Percentiles rank a stretch among this genome's conserved stretches.
Evolutionary conservation across 169 alveolate genomes (phyloP).

Genomic region (Amoebophrya sp.): DNA sequence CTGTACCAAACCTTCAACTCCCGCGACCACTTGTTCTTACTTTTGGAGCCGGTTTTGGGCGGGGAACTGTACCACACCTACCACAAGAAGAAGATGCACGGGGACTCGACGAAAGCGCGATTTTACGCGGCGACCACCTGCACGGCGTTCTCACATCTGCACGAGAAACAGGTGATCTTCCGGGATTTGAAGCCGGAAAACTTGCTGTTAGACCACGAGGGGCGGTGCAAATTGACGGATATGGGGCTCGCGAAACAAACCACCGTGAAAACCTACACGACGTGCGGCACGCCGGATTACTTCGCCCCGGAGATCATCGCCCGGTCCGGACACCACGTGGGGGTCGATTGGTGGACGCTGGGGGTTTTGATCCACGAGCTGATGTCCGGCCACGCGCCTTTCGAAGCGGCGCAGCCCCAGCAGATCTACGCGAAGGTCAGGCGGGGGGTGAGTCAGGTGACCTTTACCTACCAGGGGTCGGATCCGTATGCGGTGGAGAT

Average conservation of each 20-base stretch:
- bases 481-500: neutral
- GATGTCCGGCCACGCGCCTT: conserved; percentile 2
- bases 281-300: conserved; percentile 90
- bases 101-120: conserved; percentile 61
- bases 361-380: conserved; percentile 3
- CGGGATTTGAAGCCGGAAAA: conserved; percentile 95
- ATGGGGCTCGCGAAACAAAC: conserved; percentile 89
- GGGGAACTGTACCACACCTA: conserved; percentile 11
- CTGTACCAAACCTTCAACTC: neutral
- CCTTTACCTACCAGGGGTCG: neutral
- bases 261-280: conserved; percentile 79
- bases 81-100: conserved; percentile 13
- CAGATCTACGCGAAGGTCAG: conserved; percentile 6
- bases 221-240: conserved; percentile 90
- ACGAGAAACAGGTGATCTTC: conserved; percentile 75
- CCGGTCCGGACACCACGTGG: neutral
- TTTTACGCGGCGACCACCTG: conserved; percentile 73
- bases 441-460: neutral
- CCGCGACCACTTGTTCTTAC: neutral
- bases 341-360: conserved; percentile 10
- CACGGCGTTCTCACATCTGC: conserved; percentile 73
- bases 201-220: conserved; percentile 84
- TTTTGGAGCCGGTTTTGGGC: neutral
- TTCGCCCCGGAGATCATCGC: conserved; percentile 86
- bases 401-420: neutral